Percentiles rank a stretch among this genome's conserved stretches.
Evolutionary conservation across 2,329 filamentous ascomycete species (phyloP).

Genomic region (Arthrobotrys iridis): DNA sequence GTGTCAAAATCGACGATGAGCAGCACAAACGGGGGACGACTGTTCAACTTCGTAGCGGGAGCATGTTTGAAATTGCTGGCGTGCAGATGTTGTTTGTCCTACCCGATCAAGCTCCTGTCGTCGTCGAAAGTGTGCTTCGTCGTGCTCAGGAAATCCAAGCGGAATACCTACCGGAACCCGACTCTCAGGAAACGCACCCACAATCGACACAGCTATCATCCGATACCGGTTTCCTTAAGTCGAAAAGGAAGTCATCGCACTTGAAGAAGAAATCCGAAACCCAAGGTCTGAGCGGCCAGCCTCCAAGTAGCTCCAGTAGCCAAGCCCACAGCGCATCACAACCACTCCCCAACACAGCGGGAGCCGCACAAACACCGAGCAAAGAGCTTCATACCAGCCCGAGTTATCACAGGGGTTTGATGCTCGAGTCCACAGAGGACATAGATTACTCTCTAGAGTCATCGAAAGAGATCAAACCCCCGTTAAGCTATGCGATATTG

Average conservation of each 20-base stretch:
- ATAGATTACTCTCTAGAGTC: constrained; percentile 83
- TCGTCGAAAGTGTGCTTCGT: constrained; percentile 56
- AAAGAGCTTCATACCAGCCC: constrained; percentile 64
- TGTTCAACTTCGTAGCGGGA: constrained; percentile 76
- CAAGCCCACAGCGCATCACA: neutral
- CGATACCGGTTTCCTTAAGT: constrained; percentile 31
- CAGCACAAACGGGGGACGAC: constrained; percentile 71
- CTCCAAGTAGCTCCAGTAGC: neutral
- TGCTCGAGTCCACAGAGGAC: constrained; percentile 67
- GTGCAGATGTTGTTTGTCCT: constrained; percentile 99
- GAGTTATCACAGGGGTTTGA: constrained; percentile 65
- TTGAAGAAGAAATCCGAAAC: constrained; percentile 36
- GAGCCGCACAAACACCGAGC: constrained; percentile 42
- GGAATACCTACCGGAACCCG: constrained; percentile 39
- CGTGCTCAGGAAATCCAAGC: constrained; percentile 52
- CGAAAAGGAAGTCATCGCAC: constrained; percentile 21
- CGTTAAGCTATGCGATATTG: constrained; percentile 95
- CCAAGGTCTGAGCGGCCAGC: neutral
- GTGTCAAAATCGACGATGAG: constrained; percentile 81
- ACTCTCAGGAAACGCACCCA: constrained; percentile 37
- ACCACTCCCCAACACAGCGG: neutral
- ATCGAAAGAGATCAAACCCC: constrained; percentile 90
- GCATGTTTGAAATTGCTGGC: constrained; percentile 89
- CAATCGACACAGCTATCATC: constrained; percentile 46
- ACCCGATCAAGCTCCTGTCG: constrained; percentile 69